Percentiles rank a stretch among this genome's conserved stretches.
Conservation (phyloP, 768 basidiomycete genomes). For the Kwoniella pini region DNA sequence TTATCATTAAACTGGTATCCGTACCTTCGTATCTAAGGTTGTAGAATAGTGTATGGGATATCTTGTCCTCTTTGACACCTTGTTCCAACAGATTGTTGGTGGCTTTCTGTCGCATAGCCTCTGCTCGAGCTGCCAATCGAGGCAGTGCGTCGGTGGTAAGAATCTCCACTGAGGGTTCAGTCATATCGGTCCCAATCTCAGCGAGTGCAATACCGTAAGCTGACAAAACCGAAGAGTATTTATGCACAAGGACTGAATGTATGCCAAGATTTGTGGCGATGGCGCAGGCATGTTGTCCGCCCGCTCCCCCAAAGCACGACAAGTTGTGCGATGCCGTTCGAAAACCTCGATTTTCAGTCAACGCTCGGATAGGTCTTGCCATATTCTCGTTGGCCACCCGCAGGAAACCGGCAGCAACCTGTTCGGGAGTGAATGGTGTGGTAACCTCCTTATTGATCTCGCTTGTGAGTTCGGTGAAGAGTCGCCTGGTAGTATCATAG, state of each 20-base stretch:
- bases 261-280: slow-evolving; percentile 35
- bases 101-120: background rate
- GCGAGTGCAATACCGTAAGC: slow-evolving; percentile 46
- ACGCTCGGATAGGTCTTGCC: slow-evolving; percentile 58
- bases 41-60: slow-evolving; percentile 27
- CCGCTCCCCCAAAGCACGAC: slow-evolving; percentile 54
- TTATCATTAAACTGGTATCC: slow-evolving; percentile 86
- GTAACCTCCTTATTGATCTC: slow-evolving; percentile 56
- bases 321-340: slow-evolving; percentile 70
- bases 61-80: slow-evolving; percentile 26
- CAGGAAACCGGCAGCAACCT: slow-evolving; percentile 89
- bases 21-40: slow-evolving; percentile 35
- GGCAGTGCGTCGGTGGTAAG: too few species aligned
- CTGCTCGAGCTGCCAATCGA: background rate
- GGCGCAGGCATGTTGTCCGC: slow-evolving; percentile 49
- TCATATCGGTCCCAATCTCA: slow-evolving; percentile 54
- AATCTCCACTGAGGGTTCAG: too few species aligned
- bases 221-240: slow-evolving; percentile 38
- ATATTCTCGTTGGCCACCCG: slow-evolving; percentile 96
- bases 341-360: slow-evolving; percentile 87
- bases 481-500: slow-evolving; percentile 69
- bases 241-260: slow-evolving; percentile 16
- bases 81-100: slow-evolving; percentile 20
- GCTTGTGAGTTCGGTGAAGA: slow-evolving; percentile 60
- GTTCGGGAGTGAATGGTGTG: slow-evolving; percentile 42